Evolutionary conservation across 495 filamentous ascomycete species (phyloP), one percentile per base, ranked within the genome.

Genomic region (Hypoxylon fragiforme): DNA sequence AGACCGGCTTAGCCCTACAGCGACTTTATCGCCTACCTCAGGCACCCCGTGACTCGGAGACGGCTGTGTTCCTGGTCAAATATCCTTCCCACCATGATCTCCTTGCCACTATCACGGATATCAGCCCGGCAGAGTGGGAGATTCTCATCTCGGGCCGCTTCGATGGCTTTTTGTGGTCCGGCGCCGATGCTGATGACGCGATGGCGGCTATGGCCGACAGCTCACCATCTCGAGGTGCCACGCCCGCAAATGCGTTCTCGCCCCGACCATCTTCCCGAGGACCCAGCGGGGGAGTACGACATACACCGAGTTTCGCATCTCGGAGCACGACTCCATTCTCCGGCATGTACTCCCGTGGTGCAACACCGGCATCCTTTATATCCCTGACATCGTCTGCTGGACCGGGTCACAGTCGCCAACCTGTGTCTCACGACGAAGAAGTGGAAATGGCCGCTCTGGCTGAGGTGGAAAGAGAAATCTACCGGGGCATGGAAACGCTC

Each of bases 81-180:
- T 86, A 97, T 67, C 87, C 85, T 0, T 72, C 77, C 19, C 77
- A 95, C 31, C 95, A 97, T 66, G 85, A 90, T 61, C 84, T 96
- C 8, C 83, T 99, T 16, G 83, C 86, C 20, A 97, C 94, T 1
- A 82, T 99, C 21, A 85, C 90, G 13, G 86, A 87, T 31, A 91
- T 99, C 63, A 91, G 83, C 58, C 79, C 86, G 20, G 84, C 84
- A 12, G 95, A 99, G 67, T 97, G 95, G 91, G 95, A 99, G 31
- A 92, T 99, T 34, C 81, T 99, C 22, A 89, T 87, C 20, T 97
- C 92, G 0, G 95, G 95, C 19, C 90, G 92, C 30, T 97, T 99
- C 64, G 94, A 98, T 66, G 92, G 92, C 3, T 97, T 98, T 73
- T 81, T 98, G 14, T 94, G 92, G 82, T 92, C 89, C 35, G 92